Evolutionary conservation across 2,329 filamentous ascomycete genomes (phyloP), one percentile per base, ranked within the genome.

Genomic region (Diaporthe velutina): DNA sequence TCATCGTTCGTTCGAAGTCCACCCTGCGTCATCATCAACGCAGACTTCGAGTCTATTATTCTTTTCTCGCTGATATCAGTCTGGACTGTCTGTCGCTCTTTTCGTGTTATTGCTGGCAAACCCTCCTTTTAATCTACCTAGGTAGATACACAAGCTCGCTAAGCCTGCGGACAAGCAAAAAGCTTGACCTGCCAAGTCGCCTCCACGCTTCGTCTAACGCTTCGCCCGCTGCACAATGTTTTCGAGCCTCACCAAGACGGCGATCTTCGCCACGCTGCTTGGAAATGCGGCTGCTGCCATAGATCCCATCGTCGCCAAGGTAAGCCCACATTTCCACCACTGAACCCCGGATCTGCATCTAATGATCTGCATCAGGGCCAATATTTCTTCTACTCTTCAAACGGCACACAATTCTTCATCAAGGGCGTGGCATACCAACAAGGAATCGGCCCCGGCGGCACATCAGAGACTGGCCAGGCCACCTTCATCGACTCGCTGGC

Each of bases 351-450:
- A 95, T 95, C 91, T 97, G 94, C 88, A 87, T 88, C 78, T 96
- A 85, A 85, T 90, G 79, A 96, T 96, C 88, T 94, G 93, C 87
- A 82, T 87, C 78, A 84, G 68, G 74, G 74, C 30, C 74, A 76
- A 64, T 70, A 74, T n/a, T 96, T 98, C 89, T 98, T 97, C 89
- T 96, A 94, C 88, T 90, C 94, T 82, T 78, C 87, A 84, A 94
- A 93, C 79, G 88, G 88, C 77, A 90, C 88, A 28, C 87, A 90
- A 80, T 90, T 90, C 86, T 97, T 92, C 88, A 95, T 98, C 84
- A 95, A 93, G 85, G 97, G 97, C 86, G 89, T 99, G 79, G 97
- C 97, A 79, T 99, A 99, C 87, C 97, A 99, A 88, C 92, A 96
- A 87, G 94, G 96, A 80, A 88, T 88, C 78, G 88, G 87, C 77